These are phyloP conservation scores for Phytophthora tentaculata DNA, from an alignment of 352 stramenopile species.

Conservation along the genomic window DNA sequence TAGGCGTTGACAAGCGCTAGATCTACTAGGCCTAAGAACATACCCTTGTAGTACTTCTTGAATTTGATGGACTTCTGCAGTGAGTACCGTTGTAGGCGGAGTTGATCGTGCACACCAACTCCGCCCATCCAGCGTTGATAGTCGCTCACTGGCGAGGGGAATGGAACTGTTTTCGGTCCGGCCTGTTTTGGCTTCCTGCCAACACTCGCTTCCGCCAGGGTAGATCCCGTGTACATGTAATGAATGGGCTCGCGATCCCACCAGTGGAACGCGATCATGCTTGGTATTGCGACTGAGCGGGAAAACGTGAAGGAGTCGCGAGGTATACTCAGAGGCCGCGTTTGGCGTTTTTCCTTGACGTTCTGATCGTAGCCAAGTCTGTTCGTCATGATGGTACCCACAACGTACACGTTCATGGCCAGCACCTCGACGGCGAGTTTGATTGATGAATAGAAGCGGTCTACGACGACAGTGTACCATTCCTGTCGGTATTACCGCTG, in stretches of 20 bases:
- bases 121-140: not conserved
- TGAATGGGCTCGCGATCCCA: not conserved
- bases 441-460: too few relatives aligned
- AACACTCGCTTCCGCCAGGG: not conserved
- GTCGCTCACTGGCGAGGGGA: not conserved
- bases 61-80: not conserved
- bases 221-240: not conserved
- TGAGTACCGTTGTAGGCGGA: not conserved
- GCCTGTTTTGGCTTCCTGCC: not conserved
- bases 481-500: too few relatives aligned
- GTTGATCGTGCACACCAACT: not conserved
- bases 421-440: too few relatives aligned
- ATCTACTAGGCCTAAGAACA: not conserved
- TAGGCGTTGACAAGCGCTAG: not conserved
- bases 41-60: not conserved
- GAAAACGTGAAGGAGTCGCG: not conserved
- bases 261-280: not conserved
- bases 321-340: not conserved
- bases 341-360: not conserved
- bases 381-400: not conserved
- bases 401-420: not conserved
- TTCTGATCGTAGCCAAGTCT: not conserved
- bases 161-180: not conserved
- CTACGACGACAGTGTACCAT: too few relatives aligned
- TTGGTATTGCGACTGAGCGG: not conserved